A percentile compares a stretch with the other conserved stretches of the same genome.
These are phyloP conservation scores for Exophiala calicioides DNA, from an alignment of 2,329 filamentous ascomycete species.

Conservation along the genomic window DNA sequence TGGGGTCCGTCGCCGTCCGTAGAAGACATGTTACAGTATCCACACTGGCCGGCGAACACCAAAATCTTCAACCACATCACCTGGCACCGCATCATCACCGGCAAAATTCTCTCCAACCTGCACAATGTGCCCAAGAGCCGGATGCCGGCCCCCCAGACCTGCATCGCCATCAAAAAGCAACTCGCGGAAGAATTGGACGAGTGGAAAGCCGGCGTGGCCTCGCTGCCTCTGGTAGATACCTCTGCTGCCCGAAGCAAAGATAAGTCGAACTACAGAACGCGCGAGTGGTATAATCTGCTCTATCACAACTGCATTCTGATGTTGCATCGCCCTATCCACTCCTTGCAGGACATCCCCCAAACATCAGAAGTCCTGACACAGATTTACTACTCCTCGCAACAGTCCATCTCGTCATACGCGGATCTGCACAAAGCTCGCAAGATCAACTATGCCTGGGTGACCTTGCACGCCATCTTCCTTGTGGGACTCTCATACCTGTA, in stretches of 20 bases:
- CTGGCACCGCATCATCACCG: not conserved
- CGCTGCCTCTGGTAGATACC: not conserved
- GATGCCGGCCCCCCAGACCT: constrained; percentile 1
- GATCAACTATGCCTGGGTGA: constrained; percentile 53
- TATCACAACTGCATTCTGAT: constrained; percentile 49
- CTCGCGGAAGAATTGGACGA: constrained; percentile 1
- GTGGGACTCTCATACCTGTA: constrained; percentile 50
- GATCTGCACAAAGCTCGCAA: constrained; percentile 47
- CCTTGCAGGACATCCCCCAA: constrained; percentile 32
- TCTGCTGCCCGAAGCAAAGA: constrained; percentile 13
- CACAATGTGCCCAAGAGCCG: not conserved
- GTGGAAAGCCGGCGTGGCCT: not conserved
- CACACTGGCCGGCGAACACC: not conserved
- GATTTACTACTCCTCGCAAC: constrained; percentile 43
- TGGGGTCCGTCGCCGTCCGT: not conserved
- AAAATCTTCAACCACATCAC: constrained; percentile 1
- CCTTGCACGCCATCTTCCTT: constrained; percentile 52
- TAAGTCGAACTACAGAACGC: constrained; percentile 44
- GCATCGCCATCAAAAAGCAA: not conserved
- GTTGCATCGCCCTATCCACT: constrained; percentile 45
- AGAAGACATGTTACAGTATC: not conserved
- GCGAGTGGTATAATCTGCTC: constrained; percentile 47
- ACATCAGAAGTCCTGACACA: constrained; percentile 37
- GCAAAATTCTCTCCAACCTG: not conserved
- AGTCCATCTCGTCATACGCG: constrained; percentile 48